A percentile compares a stretch with the other conserved stretches of the same genome.
These are phyloP conservation scores for Spergularia marina DNA, from an alignment of 148 eudicot species.

Conservation along the genomic window DNA sequence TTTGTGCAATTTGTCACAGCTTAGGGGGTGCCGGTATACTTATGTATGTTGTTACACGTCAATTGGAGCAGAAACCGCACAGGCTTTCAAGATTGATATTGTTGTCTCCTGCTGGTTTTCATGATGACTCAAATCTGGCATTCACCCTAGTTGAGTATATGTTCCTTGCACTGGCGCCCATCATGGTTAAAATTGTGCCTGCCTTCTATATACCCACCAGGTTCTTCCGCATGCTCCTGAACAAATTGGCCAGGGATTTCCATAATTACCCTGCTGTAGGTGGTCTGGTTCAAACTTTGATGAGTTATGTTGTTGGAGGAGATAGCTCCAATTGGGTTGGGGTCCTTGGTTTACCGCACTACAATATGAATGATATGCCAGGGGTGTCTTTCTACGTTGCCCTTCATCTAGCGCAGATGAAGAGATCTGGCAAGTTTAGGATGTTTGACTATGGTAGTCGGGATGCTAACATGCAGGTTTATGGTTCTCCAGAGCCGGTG, in stretches of 20 bases:
- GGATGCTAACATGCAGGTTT: slow-evolving; percentile 58
- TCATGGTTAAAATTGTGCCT: slow-evolving; percentile 67
- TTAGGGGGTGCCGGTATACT: slow-evolving; percentile 89
- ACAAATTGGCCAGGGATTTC: slow-evolving; percentile 89
- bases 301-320: slow-evolving; percentile 90
- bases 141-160: slow-evolving; percentile 57
- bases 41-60: slow-evolving; percentile 71
- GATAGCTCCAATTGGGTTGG: slow-evolving; percentile 99
- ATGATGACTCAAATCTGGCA: slow-evolving; percentile 58
- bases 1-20: slow-evolving; percentile 84
- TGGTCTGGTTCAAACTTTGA: slow-evolving; percentile 86
- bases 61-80: slow-evolving; percentile 61
- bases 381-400: slow-evolving; percentile 81
- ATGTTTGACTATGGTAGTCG: slow-evolving; percentile 87
- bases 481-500: slow-evolving; percentile 74
- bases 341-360: slow-evolving; percentile 82
- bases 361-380: slow-evolving; percentile 98
- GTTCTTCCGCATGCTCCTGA: slow-evolving; percentile 87
- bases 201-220: slow-evolving; percentile 90
- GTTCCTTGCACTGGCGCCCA: slow-evolving; percentile 58
- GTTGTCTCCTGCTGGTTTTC: slow-evolving; percentile 94
- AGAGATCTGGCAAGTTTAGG: slow-evolving; percentile 57
- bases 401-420: slow-evolving; percentile 86
- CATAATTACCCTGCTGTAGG: slow-evolving; percentile 95
- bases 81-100: slow-evolving; percentile 76